A percentile compares a stretch with the other conserved stretches of the same genome.
phyloP scores from a whole-genome alignment of 179 eudicot genomes.

The Pouteria campechiana region DNA sequence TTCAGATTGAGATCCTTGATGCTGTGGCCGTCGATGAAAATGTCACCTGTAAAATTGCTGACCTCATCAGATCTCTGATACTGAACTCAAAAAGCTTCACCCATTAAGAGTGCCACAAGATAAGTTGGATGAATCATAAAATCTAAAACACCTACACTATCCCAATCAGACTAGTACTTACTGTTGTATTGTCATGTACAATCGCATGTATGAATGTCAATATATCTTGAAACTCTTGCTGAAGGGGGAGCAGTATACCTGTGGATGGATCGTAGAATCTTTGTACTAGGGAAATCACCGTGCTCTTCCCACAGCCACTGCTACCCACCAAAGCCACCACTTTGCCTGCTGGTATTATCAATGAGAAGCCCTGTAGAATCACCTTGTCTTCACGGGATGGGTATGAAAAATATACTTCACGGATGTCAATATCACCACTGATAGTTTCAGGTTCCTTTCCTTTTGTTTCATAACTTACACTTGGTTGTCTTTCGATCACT shows the following conservation, averaged over 20 bases:
- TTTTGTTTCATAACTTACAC: constrained; percentile 11
- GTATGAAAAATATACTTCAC: constrained; percentile 28
- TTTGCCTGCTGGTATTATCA: constrained; percentile 40
- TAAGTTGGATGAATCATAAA: no score
- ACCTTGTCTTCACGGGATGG: constrained; percentile 31
- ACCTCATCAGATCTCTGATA: constrained; percentile 4
- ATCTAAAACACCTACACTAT: no score
- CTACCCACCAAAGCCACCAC: constrained; percentile 45
- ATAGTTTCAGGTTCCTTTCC: constrained; percentile 18
- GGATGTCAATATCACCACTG: constrained; percentile 24
- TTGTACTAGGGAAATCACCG: constrained; percentile 28
- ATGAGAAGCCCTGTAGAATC: constrained; percentile 39
- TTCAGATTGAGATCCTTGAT: constrained; percentile 36
- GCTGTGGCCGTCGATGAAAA: constrained; percentile 28
- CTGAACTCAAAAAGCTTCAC: no score
- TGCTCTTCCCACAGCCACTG: constrained; percentile 53
- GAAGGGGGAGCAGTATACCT: constrained; percentile 12
- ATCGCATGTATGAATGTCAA: no score
- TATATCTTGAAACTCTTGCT: neutral
- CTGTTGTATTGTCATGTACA: no score
- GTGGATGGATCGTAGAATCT: constrained; percentile 37
- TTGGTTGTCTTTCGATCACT: constrained; percentile 26
- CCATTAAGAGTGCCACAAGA: no score
- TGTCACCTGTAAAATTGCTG: constrained; percentile 18
- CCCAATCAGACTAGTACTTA: no score